Evolutionary conservation across 2,329 filamentous ascomycete genomes (phyloP).

Genomic region (Cladophialophora psammophila): DNA sequence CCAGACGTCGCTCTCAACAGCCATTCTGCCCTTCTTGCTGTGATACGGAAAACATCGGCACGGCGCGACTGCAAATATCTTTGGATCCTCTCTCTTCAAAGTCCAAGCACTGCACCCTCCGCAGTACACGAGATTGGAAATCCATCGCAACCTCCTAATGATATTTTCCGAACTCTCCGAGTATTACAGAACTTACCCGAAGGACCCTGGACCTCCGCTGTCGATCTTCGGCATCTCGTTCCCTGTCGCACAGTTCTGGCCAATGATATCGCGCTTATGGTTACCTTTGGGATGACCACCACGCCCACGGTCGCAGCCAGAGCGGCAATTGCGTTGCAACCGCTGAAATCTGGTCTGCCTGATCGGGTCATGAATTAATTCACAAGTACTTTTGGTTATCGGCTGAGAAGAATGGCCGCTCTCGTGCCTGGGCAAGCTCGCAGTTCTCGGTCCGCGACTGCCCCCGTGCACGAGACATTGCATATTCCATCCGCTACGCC

Average conservation of each 20-base stretch:
- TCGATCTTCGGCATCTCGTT: slow-evolving; percentile 4
- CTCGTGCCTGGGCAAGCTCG: neutral
- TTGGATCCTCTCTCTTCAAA: neutral
- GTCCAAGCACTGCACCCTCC: neutral
- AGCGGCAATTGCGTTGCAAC: slow-evolving; percentile 4
- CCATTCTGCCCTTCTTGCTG: neutral
- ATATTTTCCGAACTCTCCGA: slow-evolving; percentile 12
- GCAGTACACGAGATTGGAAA: neutral
- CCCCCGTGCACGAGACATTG: neutral
- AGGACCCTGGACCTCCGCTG: slow-evolving; percentile 12
- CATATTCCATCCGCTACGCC: neutral
- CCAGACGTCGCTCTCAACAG: neutral
- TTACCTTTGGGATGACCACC: slow-evolving; percentile 3
- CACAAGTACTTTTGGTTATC: neutral
- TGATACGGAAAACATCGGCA: slow-evolving; percentile 9
- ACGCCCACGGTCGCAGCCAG: neutral
- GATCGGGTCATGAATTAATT: neutral
- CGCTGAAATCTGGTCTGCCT: neutral
- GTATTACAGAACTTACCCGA: no score
- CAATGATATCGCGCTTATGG: slow-evolving; percentile 19
- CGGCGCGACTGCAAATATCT: slow-evolving; percentile 2
- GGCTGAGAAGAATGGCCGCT: neutral
- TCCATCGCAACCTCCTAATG: neutral
- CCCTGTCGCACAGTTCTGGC: neutral
- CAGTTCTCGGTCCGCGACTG: neutral